phyloP scores from a whole-genome alignment of 352 stramenopile species.

The Vaucheria bursata region DNA sequence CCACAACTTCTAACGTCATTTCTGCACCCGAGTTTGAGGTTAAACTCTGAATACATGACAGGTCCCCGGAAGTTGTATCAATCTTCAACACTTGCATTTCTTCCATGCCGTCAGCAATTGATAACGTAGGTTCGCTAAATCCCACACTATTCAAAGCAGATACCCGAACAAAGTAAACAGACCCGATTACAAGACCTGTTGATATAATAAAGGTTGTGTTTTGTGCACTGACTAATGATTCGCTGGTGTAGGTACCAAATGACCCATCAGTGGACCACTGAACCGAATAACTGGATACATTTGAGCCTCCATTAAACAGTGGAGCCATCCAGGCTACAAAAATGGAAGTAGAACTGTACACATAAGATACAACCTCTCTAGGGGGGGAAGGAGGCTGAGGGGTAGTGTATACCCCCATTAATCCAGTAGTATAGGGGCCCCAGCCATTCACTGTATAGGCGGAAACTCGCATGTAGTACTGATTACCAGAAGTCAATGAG shows the following conservation, averaged over 20 bases:
- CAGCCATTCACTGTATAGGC: slow-evolving; percentile 63
- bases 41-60: too few species aligned
- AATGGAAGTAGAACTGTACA: slow-evolving; percentile 57
- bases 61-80: background rate
- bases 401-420: slow-evolving; percentile 13
- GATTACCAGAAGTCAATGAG: slow-evolving; percentile 1
- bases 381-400: slow-evolving; percentile 49
- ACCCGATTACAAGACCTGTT: background rate
- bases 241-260: slow-evolving; percentile 59
- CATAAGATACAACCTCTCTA: slow-evolving; percentile 47
- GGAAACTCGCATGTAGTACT: slow-evolving; percentile 57
- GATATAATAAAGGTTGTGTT: slow-evolving; percentile 8
- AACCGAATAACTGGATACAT: slow-evolving; percentile 70
- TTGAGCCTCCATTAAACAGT: slow-evolving; percentile 64
- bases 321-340: slow-evolving; percentile 74
- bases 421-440: slow-evolving; percentile 17
- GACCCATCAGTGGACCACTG: slow-evolving; percentile 69
- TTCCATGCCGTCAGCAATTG: slow-evolving; percentile 12
- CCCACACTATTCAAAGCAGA: slow-evolving; percentile 74
- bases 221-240: slow-evolving; percentile 19
- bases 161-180: slow-evolving; percentile 63
- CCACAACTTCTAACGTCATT: background rate
- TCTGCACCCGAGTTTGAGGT: too few species aligned
- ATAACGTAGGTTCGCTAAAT: slow-evolving; percentile 53
- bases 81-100: background rate